Conservation (phyloP, 73 alveolate species). For the Symbiodinium natans region DNA sequence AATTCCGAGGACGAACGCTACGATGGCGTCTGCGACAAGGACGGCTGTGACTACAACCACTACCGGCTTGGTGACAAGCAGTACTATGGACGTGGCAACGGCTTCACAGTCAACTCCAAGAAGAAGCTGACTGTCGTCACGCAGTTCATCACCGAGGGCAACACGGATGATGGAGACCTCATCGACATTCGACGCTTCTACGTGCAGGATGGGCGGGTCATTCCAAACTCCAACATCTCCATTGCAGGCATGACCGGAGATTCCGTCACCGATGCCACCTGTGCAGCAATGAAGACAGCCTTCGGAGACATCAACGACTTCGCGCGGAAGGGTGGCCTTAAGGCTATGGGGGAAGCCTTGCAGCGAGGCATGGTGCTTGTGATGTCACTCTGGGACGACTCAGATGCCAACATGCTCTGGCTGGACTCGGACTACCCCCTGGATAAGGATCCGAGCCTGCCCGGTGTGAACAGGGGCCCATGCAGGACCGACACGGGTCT, state of each 20-base stretch:
- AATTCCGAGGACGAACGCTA: not conserved
- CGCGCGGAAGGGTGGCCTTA: constrained; percentile 94
- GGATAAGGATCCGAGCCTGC: constrained; percentile 39
- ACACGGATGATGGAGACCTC: constrained; percentile 94
- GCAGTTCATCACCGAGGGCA: constrained; percentile 94
- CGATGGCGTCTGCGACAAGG: not conserved
- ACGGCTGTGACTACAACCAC: constrained; percentile 46
- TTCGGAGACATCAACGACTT: constrained; percentile 94
- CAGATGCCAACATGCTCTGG: constrained; percentile 94
- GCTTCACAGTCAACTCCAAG: constrained; percentile 76
- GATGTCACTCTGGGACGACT: constrained; percentile 95
- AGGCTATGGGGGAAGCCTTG: constrained; percentile 94
- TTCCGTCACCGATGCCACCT: constrained; percentile 45
- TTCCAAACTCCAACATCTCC: constrained; percentile 72
- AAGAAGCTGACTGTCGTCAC: constrained; percentile 70
- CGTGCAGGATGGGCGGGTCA: constrained; percentile 94
- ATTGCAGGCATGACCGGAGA: constrained; percentile 32
- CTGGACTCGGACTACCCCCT: constrained; percentile 93
- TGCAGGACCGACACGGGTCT: constrained; percentile 89
- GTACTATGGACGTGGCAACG: constrained; percentile 94
- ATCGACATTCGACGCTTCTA: constrained; percentile 94
- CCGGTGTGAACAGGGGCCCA: constrained; percentile 94
- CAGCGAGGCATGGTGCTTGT: constrained; percentile 94
- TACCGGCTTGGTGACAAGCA: constrained; percentile 83
- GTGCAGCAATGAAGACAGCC: constrained; percentile 45